Evolutionary conservation across 1,139 yeast genomes (phyloP).

Genomic region (Scheffersomyces segobiensis): DNA sequence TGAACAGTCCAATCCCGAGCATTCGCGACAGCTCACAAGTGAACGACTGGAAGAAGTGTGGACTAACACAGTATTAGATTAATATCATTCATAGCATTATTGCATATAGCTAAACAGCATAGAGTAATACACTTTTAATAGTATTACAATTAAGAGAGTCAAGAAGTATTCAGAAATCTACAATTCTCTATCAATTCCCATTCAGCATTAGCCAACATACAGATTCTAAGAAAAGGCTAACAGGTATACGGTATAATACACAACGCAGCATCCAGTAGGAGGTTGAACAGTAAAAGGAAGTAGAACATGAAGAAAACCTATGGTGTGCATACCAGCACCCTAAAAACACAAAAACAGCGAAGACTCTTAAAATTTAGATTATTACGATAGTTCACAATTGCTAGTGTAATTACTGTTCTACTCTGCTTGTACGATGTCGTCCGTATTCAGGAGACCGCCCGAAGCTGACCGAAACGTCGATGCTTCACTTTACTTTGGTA

Average conservation of each 20-base stretch:
- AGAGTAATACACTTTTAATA: too few relatives aligned
- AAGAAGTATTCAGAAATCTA: too few relatives aligned
- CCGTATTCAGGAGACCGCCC: slow-evolving; percentile 31
- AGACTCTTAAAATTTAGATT: background rate
- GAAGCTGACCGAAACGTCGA: slow-evolving; percentile 58
- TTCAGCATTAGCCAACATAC: too few relatives aligned
- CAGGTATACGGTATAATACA: too few relatives aligned
- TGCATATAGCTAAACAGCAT: too few relatives aligned
- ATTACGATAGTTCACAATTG: background rate
- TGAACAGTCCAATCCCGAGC: background rate
- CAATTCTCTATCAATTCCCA: too few relatives aligned
- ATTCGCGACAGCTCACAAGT: background rate
- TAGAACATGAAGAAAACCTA: background rate
- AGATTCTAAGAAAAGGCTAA: too few relatives aligned
- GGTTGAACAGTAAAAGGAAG: too few relatives aligned
- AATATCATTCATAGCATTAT: too few relatives aligned
- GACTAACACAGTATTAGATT: background rate
- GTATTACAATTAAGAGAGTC: too few relatives aligned
- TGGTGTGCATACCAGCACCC: background rate
- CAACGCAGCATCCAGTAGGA: too few relatives aligned
- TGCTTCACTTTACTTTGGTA: slow-evolving; percentile 80
- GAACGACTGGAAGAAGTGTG: background rate
- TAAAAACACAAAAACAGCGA: background rate
- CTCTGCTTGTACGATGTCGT: background rate
- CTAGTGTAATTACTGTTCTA: background rate